Base-by-base conservation (phyloP, 495 filamentous ascomycete genomes). In the Pyrenopolyporus hunteri region DNA sequence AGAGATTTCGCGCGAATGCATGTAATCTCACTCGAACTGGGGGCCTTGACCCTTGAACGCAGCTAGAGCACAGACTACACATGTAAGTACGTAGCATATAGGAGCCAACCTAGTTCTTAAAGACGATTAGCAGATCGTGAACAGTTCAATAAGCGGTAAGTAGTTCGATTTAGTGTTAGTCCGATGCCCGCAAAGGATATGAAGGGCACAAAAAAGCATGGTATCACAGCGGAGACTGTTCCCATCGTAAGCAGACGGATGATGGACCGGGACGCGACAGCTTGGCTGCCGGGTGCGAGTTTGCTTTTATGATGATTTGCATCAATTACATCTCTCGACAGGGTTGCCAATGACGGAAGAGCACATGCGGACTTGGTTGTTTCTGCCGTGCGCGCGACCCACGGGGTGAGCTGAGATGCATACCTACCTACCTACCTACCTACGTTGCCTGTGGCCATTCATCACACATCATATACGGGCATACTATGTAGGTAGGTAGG, bases 271-370 rank as follows among this genome's bases (percentile, higher is more conserved):
- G 63, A 61, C 63, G 57, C 47, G 57, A 61, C 63, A 67, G 64
- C 64, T 62, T 67, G 64, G 64, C 57, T 62, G 58, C 63, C 63
- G 63, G 56, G 16, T 56, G 19, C 26, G 50, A 56, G 50, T 53
- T 58, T 64, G 60, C 49, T 64, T 64, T 61, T 61, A 61, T 63
- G 59, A 63, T 63, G 64, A 67, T 67, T 58, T 67, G 64, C 64
- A 67, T 63, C 64, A 37, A 46, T 26, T 25, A n/a, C n/a, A n/a
- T 29, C 10, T 33, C 52, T 58, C 11, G 63, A 53, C 63, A 66
- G 48, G 57, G 57, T 62, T 62, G 36, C 39, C 50, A 43, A 39
- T 49, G 56, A 42, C 36, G 40, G 45, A 40, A 19, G 22, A 10
- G 37, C 25, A 33, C 28, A 39, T 52, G 57, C 59, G 35, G 56